Base-by-base conservation (phyloP, 129 eudicot genomes). In the Deinandra increscens region DNA sequence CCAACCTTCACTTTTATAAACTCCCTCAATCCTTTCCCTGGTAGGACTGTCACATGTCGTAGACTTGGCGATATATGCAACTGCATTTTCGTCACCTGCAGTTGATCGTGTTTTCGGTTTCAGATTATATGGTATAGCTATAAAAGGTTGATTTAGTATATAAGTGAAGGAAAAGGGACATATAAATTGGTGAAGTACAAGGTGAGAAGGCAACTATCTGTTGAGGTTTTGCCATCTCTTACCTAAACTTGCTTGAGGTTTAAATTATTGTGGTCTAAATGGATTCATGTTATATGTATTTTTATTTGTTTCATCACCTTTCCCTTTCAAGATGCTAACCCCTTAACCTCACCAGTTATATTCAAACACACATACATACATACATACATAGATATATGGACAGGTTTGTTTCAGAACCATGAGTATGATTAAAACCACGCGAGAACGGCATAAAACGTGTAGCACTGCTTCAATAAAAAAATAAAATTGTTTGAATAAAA, bases 61-160 rank as follows among this genome's bases (percentile, higher is more conserved):
- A 93, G 59, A 79, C 99, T 93, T 3, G 98, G 97, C 6, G 98
- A 93, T 79, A 93, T 89, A 38, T 89, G 97, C 48, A 93, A 85
- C 74, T 93, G 95, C 98, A 93, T 93, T 76, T 38, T 79, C 41
- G 42, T 66, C 46, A 12, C 29, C 14, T 11, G 31, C 31, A 26
- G 3, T 26, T 26, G 23, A 34, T 36, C 1, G 64, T 49, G 23
- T 72, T 17, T 19, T 29, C 9, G n/a, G 50, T 64, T 9, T 50
- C 1, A 26, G 39, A 34, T 19, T 63, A 38, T 63, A 6, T 62
- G 70, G 31, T 64, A 17, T 38, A 41, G 31, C 74, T 76, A 69
- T 58, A 68, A 67, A 68, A 46, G 64, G 75, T 15, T 50, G 64
- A 38, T 60, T 48, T 75, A 48, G 62, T 66, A 33, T 19, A 39